A percentile compares a stretch with the other conserved stretches of the same genome.
Evolutionary conservation across 768 basidiomycete species (phyloP).

Genomic region (Lepiota brunneoincarnata): DNA sequence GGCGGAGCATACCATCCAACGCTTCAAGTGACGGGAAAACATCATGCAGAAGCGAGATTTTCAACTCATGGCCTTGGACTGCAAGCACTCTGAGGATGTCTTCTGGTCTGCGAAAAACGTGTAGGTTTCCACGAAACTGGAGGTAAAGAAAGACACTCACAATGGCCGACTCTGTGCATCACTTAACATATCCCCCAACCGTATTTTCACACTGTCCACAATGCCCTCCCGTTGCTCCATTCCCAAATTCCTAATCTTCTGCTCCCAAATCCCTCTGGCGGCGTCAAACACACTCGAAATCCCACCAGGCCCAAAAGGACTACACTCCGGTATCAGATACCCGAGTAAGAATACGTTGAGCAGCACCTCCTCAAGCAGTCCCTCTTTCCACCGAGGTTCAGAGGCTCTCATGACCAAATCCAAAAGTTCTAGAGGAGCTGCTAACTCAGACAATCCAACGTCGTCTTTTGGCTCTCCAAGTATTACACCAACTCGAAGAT

Average conservation of each 20-base stretch:
- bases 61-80: constrained; percentile 31
- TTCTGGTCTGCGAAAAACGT: constrained; percentile 35
- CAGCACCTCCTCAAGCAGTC: constrained; percentile 25
- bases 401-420: constrained; percentile 11
- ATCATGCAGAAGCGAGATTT: constrained; percentile 40
- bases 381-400: constrained; percentile 4
- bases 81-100: constrained; percentile 39
- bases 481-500: constrained; percentile 4
- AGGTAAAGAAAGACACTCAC: constrained; percentile 24
- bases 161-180: constrained; percentile 34
- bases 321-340: constrained; percentile 41
- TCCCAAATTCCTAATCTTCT: constrained; percentile 22
- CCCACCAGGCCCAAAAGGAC: constrained; percentile 16
- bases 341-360: constrained; percentile 47
- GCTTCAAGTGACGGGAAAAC: constrained; percentile 49
- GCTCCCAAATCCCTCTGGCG: constrained; percentile 34
- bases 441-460: neutral
- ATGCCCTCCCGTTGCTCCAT: constrained; percentile 14
- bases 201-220: constrained; percentile 35
- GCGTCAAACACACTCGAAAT: constrained; percentile 18
- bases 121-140: constrained; percentile 1
- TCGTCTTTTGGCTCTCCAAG: neutral
- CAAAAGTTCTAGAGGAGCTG: neutral
- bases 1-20: constrained; percentile 44
- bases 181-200: constrained; percentile 37